phyloP scores from a whole-genome alignment of 495 filamentous ascomycete genomes.

The Podospora pseudopauciseta region DNA sequence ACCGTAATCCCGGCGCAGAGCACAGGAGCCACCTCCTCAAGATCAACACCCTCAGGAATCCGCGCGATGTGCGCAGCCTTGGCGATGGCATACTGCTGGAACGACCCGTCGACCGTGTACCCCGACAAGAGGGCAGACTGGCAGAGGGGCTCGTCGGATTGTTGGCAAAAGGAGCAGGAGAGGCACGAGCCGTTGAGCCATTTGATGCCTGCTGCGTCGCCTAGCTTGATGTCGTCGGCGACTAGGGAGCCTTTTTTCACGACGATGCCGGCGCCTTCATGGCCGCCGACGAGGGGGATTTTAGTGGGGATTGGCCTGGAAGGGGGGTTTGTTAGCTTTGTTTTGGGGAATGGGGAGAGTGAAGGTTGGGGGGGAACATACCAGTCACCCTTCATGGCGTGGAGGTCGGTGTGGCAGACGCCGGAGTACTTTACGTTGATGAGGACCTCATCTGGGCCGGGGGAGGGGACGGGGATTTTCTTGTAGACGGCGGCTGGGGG shows the following conservation, averaged over 20 bases:
- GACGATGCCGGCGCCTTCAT: conserved; percentile 85
- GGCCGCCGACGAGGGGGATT: conserved; percentile 85
- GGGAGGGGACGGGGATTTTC: conserved; percentile 72
- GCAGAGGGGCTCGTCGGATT: conserved; percentile 69
- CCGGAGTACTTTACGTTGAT: conserved; percentile 90
- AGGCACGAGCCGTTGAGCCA: conserved; percentile 87
- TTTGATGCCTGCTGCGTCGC: conserved; percentile 81
- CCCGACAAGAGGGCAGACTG: conserved; percentile 68
- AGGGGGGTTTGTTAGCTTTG: too few species aligned
- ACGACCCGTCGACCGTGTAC: conserved; percentile 87
- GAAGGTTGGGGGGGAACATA: not conserved
- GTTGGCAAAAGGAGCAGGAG: conserved; percentile 74
- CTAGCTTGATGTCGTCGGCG: conserved; percentile 62
- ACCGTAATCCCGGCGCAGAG: conserved; percentile 89
- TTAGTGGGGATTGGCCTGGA: conserved; percentile 62
- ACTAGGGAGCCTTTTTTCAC: conserved; percentile 74
- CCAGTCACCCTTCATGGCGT: conserved; percentile 88
- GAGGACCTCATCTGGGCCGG: conserved; percentile 82
- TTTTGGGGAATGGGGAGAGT: not conserved
- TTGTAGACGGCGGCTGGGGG: conserved; percentile 66
- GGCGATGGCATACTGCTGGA: conserved; percentile 87
- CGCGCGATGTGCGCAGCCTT: conserved; percentile 79
- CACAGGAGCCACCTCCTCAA: conserved; percentile 77
- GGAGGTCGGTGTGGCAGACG: conserved; percentile 87
- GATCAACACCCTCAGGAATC: conserved; percentile 67